These are phyloP conservation scores for Lojkania enalia DNA, from an alignment of 2,329 filamentous ascomycete genomes.

Conservation along the genomic window DNA sequence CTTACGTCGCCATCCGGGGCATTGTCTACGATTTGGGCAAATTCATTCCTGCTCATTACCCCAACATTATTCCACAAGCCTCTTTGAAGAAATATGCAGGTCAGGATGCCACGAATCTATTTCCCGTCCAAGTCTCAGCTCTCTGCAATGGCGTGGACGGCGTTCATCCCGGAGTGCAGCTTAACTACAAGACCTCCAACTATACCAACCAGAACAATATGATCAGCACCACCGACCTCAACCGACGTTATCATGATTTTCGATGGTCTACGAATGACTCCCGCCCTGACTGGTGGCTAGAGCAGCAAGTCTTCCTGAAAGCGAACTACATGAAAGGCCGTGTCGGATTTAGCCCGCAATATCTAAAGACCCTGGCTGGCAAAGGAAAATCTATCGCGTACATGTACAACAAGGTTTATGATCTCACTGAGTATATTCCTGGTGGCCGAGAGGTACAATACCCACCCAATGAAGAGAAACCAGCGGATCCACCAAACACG, in stretches of 20 bases:
- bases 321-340: constrained; percentile 82
- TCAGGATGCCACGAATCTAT: constrained; percentile 81
- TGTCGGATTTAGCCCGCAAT: constrained; percentile 79
- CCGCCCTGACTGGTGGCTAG: constrained; percentile 87
- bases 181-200: constrained; percentile 83
- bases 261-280: constrained; percentile 79
- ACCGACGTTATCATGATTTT: constrained; percentile 90
- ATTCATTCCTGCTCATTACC: constrained; percentile 80
- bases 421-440: constrained; percentile 79
- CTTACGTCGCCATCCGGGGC: constrained; percentile 83
- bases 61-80: constrained; percentile 63
- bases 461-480: constrained; percentile 49
- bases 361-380: constrained; percentile 71
- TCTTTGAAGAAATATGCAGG: constrained; percentile 80
- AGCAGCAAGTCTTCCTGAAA: constrained; percentile 80
- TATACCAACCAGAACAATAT: constrained; percentile 67
- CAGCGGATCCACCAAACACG: constrained; percentile 53
- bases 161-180: constrained; percentile 71
- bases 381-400: constrained; percentile 73
- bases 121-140: constrained; percentile 92
- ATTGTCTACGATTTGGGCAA: constrained; percentile 80
- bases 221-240: constrained; percentile 68
- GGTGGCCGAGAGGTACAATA: constrained; percentile 71
- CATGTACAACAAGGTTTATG: constrained; percentile 79
- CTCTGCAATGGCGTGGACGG: constrained; percentile 80